Percentiles rank a stretch among this genome's conserved stretches.
Conservation (phyloP, 352 stramenopile genomes). For the Globisporangium polare region DNA sequence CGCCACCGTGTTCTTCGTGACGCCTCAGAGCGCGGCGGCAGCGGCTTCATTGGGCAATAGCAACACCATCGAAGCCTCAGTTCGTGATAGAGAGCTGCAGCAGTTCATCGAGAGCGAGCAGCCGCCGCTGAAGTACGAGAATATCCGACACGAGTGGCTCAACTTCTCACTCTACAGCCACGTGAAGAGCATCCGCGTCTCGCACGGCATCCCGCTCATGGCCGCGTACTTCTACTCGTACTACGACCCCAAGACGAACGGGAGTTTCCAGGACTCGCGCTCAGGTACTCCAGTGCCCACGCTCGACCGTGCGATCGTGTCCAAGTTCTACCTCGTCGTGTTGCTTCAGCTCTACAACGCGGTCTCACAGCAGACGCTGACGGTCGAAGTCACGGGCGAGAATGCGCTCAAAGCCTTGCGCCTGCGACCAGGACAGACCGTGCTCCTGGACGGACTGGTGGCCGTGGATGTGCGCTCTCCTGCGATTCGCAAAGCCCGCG, state of each 20-base stretch:
- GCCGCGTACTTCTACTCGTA: slow-evolving; percentile 68
- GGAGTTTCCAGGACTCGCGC: slow-evolving; percentile 10
- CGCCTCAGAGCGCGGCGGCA: background rate
- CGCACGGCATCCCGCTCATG: slow-evolving; percentile 56
- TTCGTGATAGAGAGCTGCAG: slow-evolving; percentile 2
- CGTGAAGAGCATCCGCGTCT: slow-evolving; percentile 46
- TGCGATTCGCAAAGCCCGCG: slow-evolving; percentile 20
- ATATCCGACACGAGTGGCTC: slow-evolving; percentile 30
- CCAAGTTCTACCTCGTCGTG: slow-evolving; percentile 61
- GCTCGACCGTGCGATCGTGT: slow-evolving; percentile 49
- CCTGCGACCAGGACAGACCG: slow-evolving; percentile 40
- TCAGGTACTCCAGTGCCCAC: slow-evolving; percentile 16
- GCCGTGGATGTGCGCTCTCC: slow-evolving; percentile 38
- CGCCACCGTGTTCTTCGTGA: slow-evolving; percentile 46
- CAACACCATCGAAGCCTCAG: background rate
- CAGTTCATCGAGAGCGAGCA: slow-evolving; percentile 18
- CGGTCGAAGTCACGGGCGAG: slow-evolving; percentile 46
- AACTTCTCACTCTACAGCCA: slow-evolving; percentile 57
- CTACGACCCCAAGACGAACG: slow-evolving; percentile 58
- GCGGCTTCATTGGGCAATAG: background rate
- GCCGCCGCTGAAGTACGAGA: slow-evolving; percentile 21
- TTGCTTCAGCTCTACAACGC: slow-evolving; percentile 55
- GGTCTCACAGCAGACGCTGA: slow-evolving; percentile 29
- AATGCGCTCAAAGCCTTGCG: slow-evolving; percentile 42
- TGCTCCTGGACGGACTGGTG: slow-evolving; percentile 52